Percentiles rank a stretch among this genome's conserved stretches.
phyloP scores from a whole-genome alignment of 1,139 yeast species.

The Kurtzmaniella quercitrusa region DNA sequence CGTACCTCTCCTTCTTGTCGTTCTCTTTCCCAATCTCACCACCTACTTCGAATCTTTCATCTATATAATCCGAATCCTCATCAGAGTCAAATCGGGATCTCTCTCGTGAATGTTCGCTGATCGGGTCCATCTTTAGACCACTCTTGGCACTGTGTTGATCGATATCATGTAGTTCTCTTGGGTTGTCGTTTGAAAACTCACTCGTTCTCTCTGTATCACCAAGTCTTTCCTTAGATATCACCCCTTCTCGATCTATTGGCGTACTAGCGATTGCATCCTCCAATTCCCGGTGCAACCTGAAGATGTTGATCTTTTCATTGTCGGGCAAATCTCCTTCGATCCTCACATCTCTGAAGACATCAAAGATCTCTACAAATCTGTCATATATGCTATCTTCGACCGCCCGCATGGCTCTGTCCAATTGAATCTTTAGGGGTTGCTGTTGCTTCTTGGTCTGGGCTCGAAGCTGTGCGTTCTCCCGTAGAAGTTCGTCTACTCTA shows the following conservation, averaged over 20 bases:
- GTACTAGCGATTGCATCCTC: neutral
- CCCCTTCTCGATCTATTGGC: neutral
- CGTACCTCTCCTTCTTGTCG: neutral
- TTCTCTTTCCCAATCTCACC: neutral
- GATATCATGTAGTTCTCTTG: too few species aligned
- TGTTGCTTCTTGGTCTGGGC: slow-evolving; percentile 24
- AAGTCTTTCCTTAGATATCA: neutral
- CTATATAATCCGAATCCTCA: neutral
- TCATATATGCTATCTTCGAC: slow-evolving; percentile 40
- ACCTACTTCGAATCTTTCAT: neutral
- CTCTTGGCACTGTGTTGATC: neutral
- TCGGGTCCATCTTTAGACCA: neutral
- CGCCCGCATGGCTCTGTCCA: slow-evolving; percentile 26
- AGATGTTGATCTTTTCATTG: slow-evolving; percentile 4
- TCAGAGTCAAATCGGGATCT: neutral
- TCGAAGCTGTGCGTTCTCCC: slow-evolving; percentile 40
- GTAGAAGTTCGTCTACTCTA: slow-evolving; percentile 39
- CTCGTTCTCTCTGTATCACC: neutral
- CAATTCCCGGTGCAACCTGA: neutral
- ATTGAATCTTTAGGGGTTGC: slow-evolving; percentile 21
- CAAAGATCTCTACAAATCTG: slow-evolving; percentile 42
- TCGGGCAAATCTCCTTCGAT: slow-evolving; percentile 24
- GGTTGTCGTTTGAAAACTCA: neutral
- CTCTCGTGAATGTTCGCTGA: neutral
- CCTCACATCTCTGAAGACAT: slow-evolving; percentile 31